Evolutionary conservation across 1,139 yeast genomes (phyloP).

Genomic region (Pichia kudriavzevii): DNA sequence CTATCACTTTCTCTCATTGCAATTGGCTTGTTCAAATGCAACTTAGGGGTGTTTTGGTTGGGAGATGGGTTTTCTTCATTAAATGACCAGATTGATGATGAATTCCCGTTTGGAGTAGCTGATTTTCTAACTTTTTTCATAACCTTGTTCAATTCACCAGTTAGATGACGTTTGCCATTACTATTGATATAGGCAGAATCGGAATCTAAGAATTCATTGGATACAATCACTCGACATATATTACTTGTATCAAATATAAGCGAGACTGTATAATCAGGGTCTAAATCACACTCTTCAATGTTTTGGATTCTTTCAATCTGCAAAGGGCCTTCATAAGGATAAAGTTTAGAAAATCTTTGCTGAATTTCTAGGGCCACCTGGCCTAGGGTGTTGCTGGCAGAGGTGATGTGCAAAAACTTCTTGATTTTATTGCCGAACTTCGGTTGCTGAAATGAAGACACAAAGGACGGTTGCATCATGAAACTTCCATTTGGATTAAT

Average conservation of each 20-base stretch:
- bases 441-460: conserved; percentile 4
- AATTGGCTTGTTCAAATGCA: conserved; percentile 9
- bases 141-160: conserved; percentile 19
- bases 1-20: conserved; percentile 8
- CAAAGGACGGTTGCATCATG: conserved; percentile 7
- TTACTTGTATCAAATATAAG: conserved; percentile 57
- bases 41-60: background rate
- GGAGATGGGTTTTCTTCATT: background rate
- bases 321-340: conserved; percentile 51
- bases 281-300: conserved; percentile 59
- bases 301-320: conserved; percentile 57
- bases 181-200: conserved; percentile 1
- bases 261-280: conserved; percentile 59
- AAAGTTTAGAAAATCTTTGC: conserved; percentile 47
- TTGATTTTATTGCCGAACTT: conserved; percentile 22
- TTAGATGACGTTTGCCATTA: conserved; percentile 21
- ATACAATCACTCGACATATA: conserved; percentile 47
- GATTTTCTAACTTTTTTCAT: conserved; percentile 19
- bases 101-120: background rate
- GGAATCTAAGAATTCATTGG: conserved; percentile 28
- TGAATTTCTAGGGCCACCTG: conserved; percentile 44
- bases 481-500: conserved; percentile 10
- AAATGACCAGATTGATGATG: conserved; percentile 18
- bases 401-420: conserved; percentile 58
- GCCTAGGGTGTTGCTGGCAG: conserved; percentile 37